Evolutionary conservation across 129 eudicot genomes (phyloP).

Genomic region (Escallonia herrerae): DNA sequence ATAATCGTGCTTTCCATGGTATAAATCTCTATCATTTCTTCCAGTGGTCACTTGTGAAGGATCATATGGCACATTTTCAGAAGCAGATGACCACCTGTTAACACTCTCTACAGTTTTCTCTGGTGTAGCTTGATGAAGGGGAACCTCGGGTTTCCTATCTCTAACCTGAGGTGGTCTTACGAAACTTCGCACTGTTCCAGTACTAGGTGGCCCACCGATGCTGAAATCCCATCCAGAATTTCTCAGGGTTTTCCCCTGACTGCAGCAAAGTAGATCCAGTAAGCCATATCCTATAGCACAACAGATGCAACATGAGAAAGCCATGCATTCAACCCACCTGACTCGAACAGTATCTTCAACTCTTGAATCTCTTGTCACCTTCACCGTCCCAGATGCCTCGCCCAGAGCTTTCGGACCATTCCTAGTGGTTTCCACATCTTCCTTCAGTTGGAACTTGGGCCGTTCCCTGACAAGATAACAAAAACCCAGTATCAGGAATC

Average conservation of each 20-base stretch:
- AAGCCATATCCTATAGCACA: slow-evolving; percentile 16
- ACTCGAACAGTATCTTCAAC: slow-evolving; percentile 53
- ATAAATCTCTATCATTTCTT: slow-evolving; percentile 31
- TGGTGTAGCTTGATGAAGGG: slow-evolving; percentile 36
- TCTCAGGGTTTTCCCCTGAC: slow-evolving; percentile 47
- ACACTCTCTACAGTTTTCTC: slow-evolving; percentile 36
- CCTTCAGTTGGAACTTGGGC: slow-evolving; percentile 70
- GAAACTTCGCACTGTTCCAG: slow-evolving; percentile 73
- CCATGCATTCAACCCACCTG: slow-evolving; percentile 35
- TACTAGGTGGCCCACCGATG: slow-evolving; percentile 54
- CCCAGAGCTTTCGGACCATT: slow-evolving; percentile 39
- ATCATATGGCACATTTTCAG: slow-evolving; percentile 28
- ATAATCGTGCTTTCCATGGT: slow-evolving; percentile 40
- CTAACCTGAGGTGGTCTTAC: slow-evolving; percentile 75
- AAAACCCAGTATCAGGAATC: background rate
- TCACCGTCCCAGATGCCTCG: slow-evolving; percentile 68
- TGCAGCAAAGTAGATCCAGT: slow-evolving; percentile 20
- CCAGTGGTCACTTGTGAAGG: slow-evolving; percentile 36
- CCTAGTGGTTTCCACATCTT: slow-evolving; percentile 42
- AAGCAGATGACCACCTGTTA: slow-evolving; percentile 38
- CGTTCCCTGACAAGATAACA: slow-evolving; percentile 48
- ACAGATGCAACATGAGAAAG: slow-evolving; percentile 2
- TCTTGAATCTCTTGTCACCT: slow-evolving; percentile 48
- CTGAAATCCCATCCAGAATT: slow-evolving; percentile 96
- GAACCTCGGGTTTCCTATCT: slow-evolving; percentile 41